Conservation (phyloP, 495 filamentous ascomycete species). For the Lepraria neglecta region DNA sequence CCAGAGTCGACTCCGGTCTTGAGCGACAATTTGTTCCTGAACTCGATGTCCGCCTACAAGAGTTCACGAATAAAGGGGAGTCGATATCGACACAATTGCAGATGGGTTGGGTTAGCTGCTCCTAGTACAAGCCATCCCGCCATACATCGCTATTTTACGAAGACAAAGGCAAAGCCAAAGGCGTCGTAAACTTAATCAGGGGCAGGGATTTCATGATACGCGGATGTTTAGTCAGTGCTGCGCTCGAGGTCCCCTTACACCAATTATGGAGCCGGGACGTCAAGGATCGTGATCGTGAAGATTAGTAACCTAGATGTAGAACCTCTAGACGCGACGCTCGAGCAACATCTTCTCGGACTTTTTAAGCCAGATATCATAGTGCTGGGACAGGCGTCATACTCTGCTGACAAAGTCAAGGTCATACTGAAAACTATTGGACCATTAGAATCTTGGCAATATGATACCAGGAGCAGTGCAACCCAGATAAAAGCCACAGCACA, state of each 20-base stretch:
- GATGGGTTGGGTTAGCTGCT: conserved; percentile 12
- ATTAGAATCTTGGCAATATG: not conserved
- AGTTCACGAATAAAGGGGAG: not conserved
- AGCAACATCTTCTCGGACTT: not conserved
- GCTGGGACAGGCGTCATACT: conserved; percentile 4
- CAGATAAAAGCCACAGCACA: conserved; percentile 10
- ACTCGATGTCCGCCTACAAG: not conserved
- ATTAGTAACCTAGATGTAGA: conserved; percentile 17
- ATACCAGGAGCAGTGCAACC: not conserved
- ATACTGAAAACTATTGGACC: not conserved
- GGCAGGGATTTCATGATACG: too few relatives aligned
- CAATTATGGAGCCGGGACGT: not conserved
- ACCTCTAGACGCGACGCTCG: not conserved
- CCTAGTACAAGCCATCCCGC: conserved; percentile 22
- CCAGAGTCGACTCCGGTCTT: not conserved
- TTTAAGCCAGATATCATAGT: not conserved
- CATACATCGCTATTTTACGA: conserved; percentile 12
- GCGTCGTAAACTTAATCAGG: too few relatives aligned
- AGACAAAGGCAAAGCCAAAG: not conserved
- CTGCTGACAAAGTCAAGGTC: not conserved
- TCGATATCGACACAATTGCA: conserved; percentile 12
- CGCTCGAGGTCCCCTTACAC: not conserved
- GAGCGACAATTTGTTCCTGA: not conserved
- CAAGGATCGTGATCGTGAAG: conserved; percentile 6
- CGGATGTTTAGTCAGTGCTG: conserved; percentile 10